A percentile compares a stretch with the other conserved stretches of the same genome.
phyloP scores from a whole-genome alignment of 2,329 filamentous ascomycete genomes.

The Sarocladium strictum region DNA sequence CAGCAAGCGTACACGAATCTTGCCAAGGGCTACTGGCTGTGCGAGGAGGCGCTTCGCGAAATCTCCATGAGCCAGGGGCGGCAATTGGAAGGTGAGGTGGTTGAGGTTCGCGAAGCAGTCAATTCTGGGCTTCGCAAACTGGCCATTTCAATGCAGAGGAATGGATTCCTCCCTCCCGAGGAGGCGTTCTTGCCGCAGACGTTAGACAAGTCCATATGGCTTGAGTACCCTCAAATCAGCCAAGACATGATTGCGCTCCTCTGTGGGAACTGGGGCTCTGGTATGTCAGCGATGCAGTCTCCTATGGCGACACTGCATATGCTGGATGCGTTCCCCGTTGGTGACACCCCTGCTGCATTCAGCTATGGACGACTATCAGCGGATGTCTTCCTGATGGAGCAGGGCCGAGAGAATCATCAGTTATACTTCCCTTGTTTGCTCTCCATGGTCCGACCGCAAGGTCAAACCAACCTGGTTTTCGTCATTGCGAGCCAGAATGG shows the following conservation, averaged over 20 bases:
- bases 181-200: slow-evolving; percentile 66
- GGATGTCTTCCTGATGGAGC: slow-evolving; percentile 68
- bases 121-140: slow-evolving; percentile 65
- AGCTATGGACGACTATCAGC: slow-evolving; percentile 75
- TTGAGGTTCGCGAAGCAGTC: slow-evolving; percentile 50
- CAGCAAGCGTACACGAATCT: slow-evolving; percentile 82
- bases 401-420: slow-evolving; percentile 60
- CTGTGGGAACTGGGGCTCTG: slow-evolving; percentile 51
- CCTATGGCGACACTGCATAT: slow-evolving; percentile 45
- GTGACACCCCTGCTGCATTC: slow-evolving; percentile 69
- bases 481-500: slow-evolving; percentile 76
- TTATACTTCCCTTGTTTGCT: slow-evolving; percentile 69
- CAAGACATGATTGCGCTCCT: slow-evolving; percentile 67
- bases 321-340: slow-evolving; percentile 65
- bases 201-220: slow-evolving; percentile 76
- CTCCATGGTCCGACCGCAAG: slow-evolving; percentile 65
- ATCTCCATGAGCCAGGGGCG: slow-evolving; percentile 38
- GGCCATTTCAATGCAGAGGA: slow-evolving; percentile 76
- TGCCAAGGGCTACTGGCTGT: slow-evolving; percentile 82
- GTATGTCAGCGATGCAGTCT: slow-evolving; percentile 41
- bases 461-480: slow-evolving; percentile 64
- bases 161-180: slow-evolving; percentile 68
- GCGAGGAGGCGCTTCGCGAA: slow-evolving; percentile 46
- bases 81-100: slow-evolving; percentile 38
- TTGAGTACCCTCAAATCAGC: slow-evolving; percentile 68